Evolutionary conservation across 345 rosid species (phyloP), one percentile per base, ranked within the genome.

Genomic region (Moricandia moricandioides): DNA sequence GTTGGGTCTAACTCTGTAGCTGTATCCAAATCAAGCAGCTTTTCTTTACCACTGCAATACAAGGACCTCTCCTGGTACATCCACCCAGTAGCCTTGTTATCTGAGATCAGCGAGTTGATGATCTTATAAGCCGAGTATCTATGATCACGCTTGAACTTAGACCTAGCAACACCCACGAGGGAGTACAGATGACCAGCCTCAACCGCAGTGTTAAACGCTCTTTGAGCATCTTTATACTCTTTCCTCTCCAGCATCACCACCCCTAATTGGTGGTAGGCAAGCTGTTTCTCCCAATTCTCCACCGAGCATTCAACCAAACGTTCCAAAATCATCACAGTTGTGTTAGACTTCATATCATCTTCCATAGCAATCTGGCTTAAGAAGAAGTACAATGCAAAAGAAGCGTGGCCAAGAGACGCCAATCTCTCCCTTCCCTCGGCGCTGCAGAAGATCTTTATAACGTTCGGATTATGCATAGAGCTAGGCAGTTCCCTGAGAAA

Each of bases 171-270:
- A 33, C 96, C 97, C 8, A 80, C 86, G 8, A 72, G 57, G 0
- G 96, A 92, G 79, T 88, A 92, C 21, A 80, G 2, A 81, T 88
- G 96, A 40, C 93, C 96, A 0, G 79, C 85, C 62, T 82, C 86
- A 2, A 74, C 87, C 0, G 96, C 93, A 4, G 80, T 78, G 75
- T 88, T 77, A 45, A 92, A 92, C 91, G 91, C 88, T 6, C 73
- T 78, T 64, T 90, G 86, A 3, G 97, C 96, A 64, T 92, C 97
- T 70, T 89, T 90, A 60, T 84, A 90, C 74, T 92, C 97, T 68
- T 82, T 81, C 79, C 96, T 86, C 79, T 84, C 93, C 10, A 89
- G 83, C 94, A 92, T 89, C 54, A 87, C 93, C 14, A 83, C 91
- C 16, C 97, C 96, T 55, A 90, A 67, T 57, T 81, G 89, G 75